Conservation (phyloP, 2,329 filamentous ascomycete species). For the Verticillium isaacii region DNA sequence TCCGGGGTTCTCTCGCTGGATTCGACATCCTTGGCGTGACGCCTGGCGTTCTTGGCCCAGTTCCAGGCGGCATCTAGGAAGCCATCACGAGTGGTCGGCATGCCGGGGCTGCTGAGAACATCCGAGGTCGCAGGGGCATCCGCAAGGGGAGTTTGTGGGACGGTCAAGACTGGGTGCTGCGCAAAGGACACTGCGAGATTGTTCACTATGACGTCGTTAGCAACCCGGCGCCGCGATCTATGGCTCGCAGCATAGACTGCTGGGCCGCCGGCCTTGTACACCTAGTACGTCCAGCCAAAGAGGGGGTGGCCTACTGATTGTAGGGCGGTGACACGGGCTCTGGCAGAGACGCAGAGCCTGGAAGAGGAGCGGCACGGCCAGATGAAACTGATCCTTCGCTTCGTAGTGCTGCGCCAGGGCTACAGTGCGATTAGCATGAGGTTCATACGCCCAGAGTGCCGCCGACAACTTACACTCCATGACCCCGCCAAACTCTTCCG, state of each 20-base stretch:
- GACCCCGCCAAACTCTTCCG: constrained; percentile 67
- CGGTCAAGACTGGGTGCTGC: constrained; percentile 50
- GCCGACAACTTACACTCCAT: constrained; percentile 53
- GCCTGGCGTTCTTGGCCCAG: constrained; percentile 76
- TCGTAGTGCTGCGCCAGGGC: constrained; percentile 76
- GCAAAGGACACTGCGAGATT: constrained; percentile 72
- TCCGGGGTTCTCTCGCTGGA: constrained; percentile 67
- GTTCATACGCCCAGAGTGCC: not conserved
- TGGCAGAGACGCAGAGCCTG: constrained; percentile 70
- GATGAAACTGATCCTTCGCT: constrained; percentile 66
- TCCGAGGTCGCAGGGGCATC: constrained; percentile 7
- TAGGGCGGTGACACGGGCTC: constrained; percentile 68
- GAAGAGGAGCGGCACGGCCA: constrained; percentile 81
- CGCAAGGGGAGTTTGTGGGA: constrained; percentile 7
- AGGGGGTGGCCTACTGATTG: constrained; percentile 58
- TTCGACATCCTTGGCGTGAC: constrained; percentile 59
- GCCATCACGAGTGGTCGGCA: constrained; percentile 46
- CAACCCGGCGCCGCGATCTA: not conserved
- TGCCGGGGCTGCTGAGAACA: constrained; percentile 12
- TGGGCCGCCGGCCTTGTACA: not conserved
- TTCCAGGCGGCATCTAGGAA: constrained; percentile 65
- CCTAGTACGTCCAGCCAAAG: not conserved
- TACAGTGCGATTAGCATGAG: constrained; percentile 26
- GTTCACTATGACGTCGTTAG: constrained; percentile 55
- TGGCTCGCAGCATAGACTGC: not conserved